Conservation (phyloP, 2,329 filamentous ascomycete genomes). For the Aureobasidium sp. region DNA sequence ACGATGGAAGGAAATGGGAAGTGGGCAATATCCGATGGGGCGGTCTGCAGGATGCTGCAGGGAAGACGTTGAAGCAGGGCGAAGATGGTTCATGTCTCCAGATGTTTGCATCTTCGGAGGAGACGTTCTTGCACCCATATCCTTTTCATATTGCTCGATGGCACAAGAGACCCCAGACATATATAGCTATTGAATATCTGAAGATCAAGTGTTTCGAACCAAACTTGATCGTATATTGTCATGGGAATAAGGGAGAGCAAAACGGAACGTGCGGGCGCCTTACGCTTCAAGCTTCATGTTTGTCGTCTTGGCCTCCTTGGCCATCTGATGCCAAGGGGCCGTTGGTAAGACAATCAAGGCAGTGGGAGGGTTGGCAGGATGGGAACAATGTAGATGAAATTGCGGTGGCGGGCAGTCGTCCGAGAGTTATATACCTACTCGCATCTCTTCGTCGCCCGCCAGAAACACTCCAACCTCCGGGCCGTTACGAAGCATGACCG, state of each 20-base stretch:
- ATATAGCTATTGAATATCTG: not conserved
- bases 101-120: not conserved
- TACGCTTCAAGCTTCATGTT: not conserved
- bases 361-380: not conserved
- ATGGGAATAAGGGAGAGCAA: not conserved
- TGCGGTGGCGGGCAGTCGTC: not conserved
- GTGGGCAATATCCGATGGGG: not conserved
- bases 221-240: not conserved
- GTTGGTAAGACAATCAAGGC: constrained; percentile 4
- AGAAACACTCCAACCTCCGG: not conserved
- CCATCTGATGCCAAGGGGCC: constrained; percentile 4
- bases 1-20: not conserved
- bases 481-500: not conserved
- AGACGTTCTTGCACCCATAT: not conserved
- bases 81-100: not conserved
- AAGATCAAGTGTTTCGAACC: not conserved
- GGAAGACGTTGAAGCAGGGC: not conserved
- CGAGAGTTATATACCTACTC: not conserved
- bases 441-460: no score
- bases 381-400: constrained; percentile 2
- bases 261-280: not conserved
- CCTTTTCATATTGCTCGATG: not conserved
- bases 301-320: not conserved
- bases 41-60: not conserved
- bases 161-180: not conserved